Evolutionary conservation across 2,329 filamentous ascomycete genomes (phyloP).

Genomic region (Neonectria coccinea): DNA sequence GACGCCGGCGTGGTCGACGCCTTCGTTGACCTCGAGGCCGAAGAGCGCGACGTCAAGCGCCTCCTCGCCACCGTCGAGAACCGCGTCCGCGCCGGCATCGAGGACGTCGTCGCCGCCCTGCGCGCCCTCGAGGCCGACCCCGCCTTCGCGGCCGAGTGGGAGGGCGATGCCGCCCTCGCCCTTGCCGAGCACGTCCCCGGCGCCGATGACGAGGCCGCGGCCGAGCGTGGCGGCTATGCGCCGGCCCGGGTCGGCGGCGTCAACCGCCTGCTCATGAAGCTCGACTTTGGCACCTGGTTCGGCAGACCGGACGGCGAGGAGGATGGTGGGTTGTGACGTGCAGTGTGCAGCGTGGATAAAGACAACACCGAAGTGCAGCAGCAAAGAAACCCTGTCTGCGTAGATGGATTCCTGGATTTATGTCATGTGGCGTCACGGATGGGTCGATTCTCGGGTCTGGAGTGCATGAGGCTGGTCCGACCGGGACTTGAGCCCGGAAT

Average conservation of each 20-base stretch:
- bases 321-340: slow-evolving; percentile 21
- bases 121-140: slow-evolving; percentile 59
- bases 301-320: slow-evolving; percentile 48
- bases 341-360: slow-evolving; percentile 9
- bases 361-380: slow-evolving; percentile 11
- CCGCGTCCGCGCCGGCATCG: slow-evolving; percentile 75
- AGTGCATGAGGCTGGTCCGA: slow-evolving; percentile 36
- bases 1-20: slow-evolving; percentile 86
- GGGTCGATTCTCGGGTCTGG: slow-evolving; percentile 43
- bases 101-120: slow-evolving; percentile 71
- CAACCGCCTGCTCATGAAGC: slow-evolving; percentile 89
- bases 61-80: slow-evolving; percentile 74
- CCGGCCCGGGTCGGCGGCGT: slow-evolving; percentile 82
- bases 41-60: slow-evolving; percentile 75
- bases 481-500: slow-evolving; percentile 27
- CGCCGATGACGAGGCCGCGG: slow-evolving; percentile 55
- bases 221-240: slow-evolving; percentile 63
- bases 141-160: slow-evolving; percentile 59
- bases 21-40: slow-evolving; percentile 76
- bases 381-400: slow-evolving; percentile 10
- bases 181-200: slow-evolving; percentile 29
- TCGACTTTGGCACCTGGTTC: slow-evolving; percentile 77
- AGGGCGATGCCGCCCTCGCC: slow-evolving; percentile 47
- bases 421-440: slow-evolving; percentile 44
- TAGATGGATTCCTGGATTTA: slow-evolving; percentile 14